Base-by-base conservation (phyloP, 2,329 filamentous ascomycete genomes). In the Aspergillus proliferans region DNA sequence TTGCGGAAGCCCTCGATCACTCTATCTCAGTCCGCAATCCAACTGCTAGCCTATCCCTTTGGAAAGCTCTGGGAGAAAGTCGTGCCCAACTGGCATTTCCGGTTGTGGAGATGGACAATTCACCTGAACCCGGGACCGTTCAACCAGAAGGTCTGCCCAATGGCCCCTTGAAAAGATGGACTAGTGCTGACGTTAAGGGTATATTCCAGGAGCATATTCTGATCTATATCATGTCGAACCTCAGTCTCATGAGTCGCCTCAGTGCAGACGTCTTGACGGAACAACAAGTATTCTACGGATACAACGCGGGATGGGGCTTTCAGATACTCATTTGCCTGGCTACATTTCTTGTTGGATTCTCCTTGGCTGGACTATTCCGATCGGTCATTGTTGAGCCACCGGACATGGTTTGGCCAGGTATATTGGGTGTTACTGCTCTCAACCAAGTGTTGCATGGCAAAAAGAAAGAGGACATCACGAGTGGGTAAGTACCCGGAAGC, bases 41-140 rank as follows among this genome's bases (percentile, higher is more conserved):
- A 53, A 12, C 44, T 64, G 1, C 34, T 64, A 14, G 52, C 61
- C 7, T 62, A 60, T 34, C 55, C 55, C 5, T 28, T 52, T 2
- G 55, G 55, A 7, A 55, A 52, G 28, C 48, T 63, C 1, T 64
- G 61, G 61, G 60, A 61, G 36, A 62, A 57, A 21, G 26, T 41
- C 15, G 34, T 64, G 6, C 60, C 61, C 0, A 38, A 45, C 24
- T 61, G 56, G 54, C 47, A 51, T 15, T 41, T 62, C 9, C 52
- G 54, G 0, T 6, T 63, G 6, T 54, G 54, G 2, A 4, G 21
- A 9, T 54, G 49, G 48, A 42, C 30, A 1, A 53, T 58, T 26
- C 56, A 52, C 8, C 24, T 67, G 4, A 67, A 67, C 18, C 64
- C 64, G 2, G 62, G 62, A 0, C 61, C 55, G 2, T 67, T 66